Base-by-base conservation (phyloP, 2,329 filamentous ascomycete genomes). In the Pseudogymnoascus verrucosus region DNA sequence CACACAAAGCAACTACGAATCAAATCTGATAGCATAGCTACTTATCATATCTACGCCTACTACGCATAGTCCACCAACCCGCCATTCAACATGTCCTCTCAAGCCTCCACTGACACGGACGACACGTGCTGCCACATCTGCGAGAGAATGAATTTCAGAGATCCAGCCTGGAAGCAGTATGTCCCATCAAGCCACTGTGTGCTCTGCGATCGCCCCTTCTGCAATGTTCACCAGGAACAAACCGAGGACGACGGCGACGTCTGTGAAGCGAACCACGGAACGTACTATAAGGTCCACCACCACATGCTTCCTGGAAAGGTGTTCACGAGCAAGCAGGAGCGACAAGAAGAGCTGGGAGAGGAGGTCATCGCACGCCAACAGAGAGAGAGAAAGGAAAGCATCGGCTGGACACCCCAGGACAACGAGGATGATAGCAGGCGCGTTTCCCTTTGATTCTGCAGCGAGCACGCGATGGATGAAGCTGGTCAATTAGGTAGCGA, bases 121-220 rank as follows among this genome's bases (percentile, higher is more conserved):
- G 51, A 57, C 28, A 57, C 51, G 51, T 57, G 51, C 51, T 57
- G 51, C 51, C 51, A 57, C 51, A 57, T 57, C 51, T 57, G 51
- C 28, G 51, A 57, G 28, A 57, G 51, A 19, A 57, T 57, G 51
- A 57, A 57, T 6, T 57, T 57, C 51, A 57, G 51, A 19, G 51
- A 57, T 2, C 51, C 51, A 5, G 51, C 51, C 5, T 57, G 51
- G 51, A 57, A 57, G 16, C 51, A 57, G 34, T 57, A 57, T 57
- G 51, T 19, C 16, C 51, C 51, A 36, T 57, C 51, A 36, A 57
- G 51, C 51, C 51, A 57, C 51, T 57, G 51, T 34, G 51, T 57
- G 16, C 28, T 57, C 28, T 57, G 51, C 16, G 51, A 57, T 8
- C 26, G 51, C 10, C 51, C 51, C 28, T 57, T 57, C 14, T 57